phyloP scores from a whole-genome alignment of 306 rosid genomes.

The Lupinus albus region DNA sequence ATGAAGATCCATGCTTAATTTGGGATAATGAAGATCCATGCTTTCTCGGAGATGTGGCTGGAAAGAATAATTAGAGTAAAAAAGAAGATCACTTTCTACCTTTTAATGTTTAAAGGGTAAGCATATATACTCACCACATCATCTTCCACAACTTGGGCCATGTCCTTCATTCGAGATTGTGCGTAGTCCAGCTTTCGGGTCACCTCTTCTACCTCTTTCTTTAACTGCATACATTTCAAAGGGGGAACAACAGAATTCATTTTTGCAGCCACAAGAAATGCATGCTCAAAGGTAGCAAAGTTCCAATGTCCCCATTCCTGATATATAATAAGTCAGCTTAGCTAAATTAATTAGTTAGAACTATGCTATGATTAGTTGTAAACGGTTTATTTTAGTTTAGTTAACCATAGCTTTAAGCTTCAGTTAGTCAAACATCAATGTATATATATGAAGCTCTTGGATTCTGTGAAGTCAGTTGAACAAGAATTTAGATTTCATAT shows the following conservation, averaged over 20 bases:
- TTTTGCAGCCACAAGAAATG: conserved; percentile 15
- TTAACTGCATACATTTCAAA: conserved; percentile 76
- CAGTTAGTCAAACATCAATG: no score
- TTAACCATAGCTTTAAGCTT: no score
- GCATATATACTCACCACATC: conserved; percentile 55
- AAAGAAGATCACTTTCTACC: conserved; percentile 11
- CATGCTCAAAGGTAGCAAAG: conserved; percentile 13
- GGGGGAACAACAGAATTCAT: no score
- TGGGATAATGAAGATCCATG: conserved; percentile 56
- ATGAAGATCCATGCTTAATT: no score
- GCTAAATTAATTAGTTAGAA: no score
- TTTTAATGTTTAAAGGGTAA: conserved; percentile 27
- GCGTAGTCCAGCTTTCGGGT: conserved; percentile 70
- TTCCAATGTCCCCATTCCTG: conserved; percentile 9
- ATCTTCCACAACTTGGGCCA: conserved; percentile 60
- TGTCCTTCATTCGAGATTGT: conserved; percentile 73
- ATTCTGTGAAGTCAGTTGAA: no score
- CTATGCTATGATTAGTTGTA: no score
- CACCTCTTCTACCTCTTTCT: conserved; percentile 67
- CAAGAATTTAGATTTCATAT: no score
- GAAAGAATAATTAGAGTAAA: conserved; percentile 37
- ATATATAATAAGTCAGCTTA: not conserved
- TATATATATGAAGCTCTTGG: no score
- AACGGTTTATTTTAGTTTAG: no score
- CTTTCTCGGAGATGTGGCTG: conserved; percentile 51